Evolutionary conservation across 192 early-diverging fungal species (phyloP).

Genomic region (Coemansia sp.): DNA sequence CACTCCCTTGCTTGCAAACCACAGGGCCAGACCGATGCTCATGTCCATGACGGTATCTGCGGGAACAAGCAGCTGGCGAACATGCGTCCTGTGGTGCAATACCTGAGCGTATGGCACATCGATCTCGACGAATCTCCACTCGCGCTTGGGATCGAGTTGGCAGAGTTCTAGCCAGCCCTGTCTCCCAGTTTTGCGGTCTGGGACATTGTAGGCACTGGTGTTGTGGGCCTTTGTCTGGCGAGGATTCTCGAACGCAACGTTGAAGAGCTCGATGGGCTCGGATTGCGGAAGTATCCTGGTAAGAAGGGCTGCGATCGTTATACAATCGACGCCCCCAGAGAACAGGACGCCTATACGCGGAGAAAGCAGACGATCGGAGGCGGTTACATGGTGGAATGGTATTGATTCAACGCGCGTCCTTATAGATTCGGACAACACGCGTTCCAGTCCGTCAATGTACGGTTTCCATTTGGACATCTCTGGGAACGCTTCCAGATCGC

Average conservation of each 20-base stretch:
- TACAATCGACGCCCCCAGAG: conserved; percentile 95
- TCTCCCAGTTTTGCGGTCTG: conserved; percentile 80
- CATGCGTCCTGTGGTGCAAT: conserved; percentile 51
- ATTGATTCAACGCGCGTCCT: conserved; percentile 24
- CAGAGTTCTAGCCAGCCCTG: conserved; percentile 57
- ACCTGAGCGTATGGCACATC: conserved; percentile 81
- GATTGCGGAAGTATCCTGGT: conserved; percentile 65
- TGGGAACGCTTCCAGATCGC: conserved; percentile 19
- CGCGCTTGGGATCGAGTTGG: conserved; percentile 63
- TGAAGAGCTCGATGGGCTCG: conserved; percentile 88
- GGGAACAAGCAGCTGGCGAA: conserved; percentile 76
- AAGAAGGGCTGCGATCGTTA: conserved; percentile 79
- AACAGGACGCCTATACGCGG: conserved; percentile 82
- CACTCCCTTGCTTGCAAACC: conserved; percentile 88
- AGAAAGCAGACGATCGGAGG: conserved; percentile 23
- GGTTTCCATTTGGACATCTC: conserved; percentile 18
- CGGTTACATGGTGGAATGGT: conserved; percentile 8
- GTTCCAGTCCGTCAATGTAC: conserved; percentile 24
- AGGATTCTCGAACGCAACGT: conserved; percentile 96
- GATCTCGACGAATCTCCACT: conserved; percentile 89
- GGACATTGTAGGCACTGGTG: conserved; percentile 58
- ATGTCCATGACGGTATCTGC: conserved; percentile 92
- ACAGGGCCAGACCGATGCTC: conserved; percentile 96
- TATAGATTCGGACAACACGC: conserved; percentile 17
- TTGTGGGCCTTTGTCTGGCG: conserved; percentile 38